These are phyloP conservation scores for Dictyostelium intermedium DNA, from an alignment of 78 protist species.

Conservation along the genomic window DNA sequence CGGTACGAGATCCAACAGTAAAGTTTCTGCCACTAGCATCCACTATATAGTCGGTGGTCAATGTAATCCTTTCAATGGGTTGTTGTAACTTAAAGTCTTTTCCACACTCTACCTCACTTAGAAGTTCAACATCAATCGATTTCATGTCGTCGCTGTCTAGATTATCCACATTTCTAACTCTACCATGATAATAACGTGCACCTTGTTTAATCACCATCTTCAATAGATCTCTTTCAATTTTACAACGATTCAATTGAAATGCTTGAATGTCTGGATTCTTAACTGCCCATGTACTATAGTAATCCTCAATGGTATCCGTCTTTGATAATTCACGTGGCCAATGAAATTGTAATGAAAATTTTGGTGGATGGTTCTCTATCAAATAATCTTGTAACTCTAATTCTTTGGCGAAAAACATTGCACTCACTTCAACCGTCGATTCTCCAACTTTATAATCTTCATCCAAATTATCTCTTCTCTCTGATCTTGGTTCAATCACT, in stretches of 20 bases:
- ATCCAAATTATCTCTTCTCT: constrained; percentile 21
- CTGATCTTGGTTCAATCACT: constrained; percentile 46
- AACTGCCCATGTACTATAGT: constrained; percentile 53
- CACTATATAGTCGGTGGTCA: constrained; percentile 42
- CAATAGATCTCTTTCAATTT: constrained; percentile 40
- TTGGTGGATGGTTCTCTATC: constrained; percentile 69
- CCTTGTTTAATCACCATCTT: constrained; percentile 32
- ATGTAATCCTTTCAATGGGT: neutral
- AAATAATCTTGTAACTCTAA: constrained; percentile 52
- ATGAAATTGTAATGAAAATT: constrained; percentile 56
- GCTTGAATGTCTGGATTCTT: constrained; percentile 78
- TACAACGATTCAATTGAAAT: constrained; percentile 61
- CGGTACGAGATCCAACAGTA: constrained; percentile 43
- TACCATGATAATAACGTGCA: constrained; percentile 36
- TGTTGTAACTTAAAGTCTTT: constrained; percentile 9
- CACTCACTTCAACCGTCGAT: constrained; percentile 52
- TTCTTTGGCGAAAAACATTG: constrained; percentile 58
- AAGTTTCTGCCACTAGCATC: constrained; percentile 60
- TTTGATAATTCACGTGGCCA: constrained; percentile 36
- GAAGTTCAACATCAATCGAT: constrained; percentile 19
- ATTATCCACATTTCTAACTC: constrained; percentile 55
- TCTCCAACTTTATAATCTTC: constrained; percentile 77
- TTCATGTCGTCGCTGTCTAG: neutral
- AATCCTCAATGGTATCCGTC: constrained; percentile 49
- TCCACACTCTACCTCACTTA: neutral